Conservation (phyloP, 2,329 filamentous ascomycete genomes). For the Claviceps sp. region DNA sequence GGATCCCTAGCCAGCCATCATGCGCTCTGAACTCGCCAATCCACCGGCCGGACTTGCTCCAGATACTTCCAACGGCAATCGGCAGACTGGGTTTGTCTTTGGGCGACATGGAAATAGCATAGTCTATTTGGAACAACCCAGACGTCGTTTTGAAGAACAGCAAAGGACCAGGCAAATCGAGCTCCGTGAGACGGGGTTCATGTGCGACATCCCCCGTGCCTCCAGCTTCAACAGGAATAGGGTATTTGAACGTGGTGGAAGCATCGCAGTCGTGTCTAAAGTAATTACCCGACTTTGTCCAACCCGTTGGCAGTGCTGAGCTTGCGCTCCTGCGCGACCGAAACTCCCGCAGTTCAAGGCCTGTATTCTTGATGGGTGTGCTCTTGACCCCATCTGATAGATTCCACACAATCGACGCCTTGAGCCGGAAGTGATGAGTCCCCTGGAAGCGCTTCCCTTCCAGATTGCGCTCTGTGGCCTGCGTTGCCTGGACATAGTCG, state of each 20-base stretch:
- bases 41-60: conserved; percentile 22
- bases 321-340: conserved; percentile 19
- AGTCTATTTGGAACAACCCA: conserved; percentile 28
- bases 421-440: conserved; percentile 25
- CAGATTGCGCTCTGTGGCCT: conserved; percentile 17
- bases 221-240: conserved; percentile 25
- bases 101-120: conserved; percentile 21
- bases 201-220: conserved; percentile 16
- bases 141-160: conserved; percentile 26
- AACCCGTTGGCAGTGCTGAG: conserved; percentile 23
- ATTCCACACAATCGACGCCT: conserved; percentile 23
- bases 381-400: conserved; percentile 25
- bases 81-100: conserved; percentile 24
- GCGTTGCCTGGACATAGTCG: conserved; percentile 28
- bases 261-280: conserved; percentile 28
- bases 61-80: conserved; percentile 30
- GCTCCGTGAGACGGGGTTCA: conserved; percentile 17
- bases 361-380: conserved; percentile 22
- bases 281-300: conserved; percentile 22
- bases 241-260: conserved; percentile 26
- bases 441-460: conserved; percentile 22
- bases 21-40: conserved; percentile 30
- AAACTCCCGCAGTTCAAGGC: conserved; percentile 26
- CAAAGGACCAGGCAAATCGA: conserved; percentile 23
- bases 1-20: conserved; percentile 30